Base-by-base conservation (phyloP, 202 grass and related monocot genomes). In the Eragrostis tef region DNA sequence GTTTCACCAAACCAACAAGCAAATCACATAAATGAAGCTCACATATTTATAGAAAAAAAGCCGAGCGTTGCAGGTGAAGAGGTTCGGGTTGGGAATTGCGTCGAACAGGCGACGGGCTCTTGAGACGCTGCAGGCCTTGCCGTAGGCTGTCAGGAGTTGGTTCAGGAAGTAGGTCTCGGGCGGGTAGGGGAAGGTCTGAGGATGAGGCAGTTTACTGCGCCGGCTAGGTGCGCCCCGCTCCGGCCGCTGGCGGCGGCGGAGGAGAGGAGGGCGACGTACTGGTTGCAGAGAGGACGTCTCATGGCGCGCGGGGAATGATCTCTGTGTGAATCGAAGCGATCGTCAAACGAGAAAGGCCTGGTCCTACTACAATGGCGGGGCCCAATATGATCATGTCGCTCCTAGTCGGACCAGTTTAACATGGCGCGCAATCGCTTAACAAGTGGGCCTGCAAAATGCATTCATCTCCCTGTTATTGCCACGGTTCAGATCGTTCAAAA, bases 21-120 rank as follows among this genome's bases (percentile, higher is more conserved):
- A 68, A 45, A 41, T 68, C n/a, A n/a, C 65, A 14, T 9, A 47
- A 46, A 70, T 11, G 0, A 42, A 70, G 2, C 67, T 47, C 5
- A 47, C 1, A 6, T 13, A 14, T 24, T 13, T 21, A 11, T 11
- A 25, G 13, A 47, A 46, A 27, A 86, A 9, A 21, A 61, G 25
- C 6, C 79, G 73, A 6, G 75, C 50, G 45, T 93, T 90, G 83
- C 50, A 76, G n/a, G 86, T 84, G 85, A 82, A 85, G 77, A 88
- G 50, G 68, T 88, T 88, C 0, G 50, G 85, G 0, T 85, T 22
- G 14, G 78, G 78, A 60, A 85, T 84, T 81, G 52, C 29, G 65
- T 90, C 89, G 85, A 90, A 90, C 77, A 91, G 27, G 10, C 67
- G 63, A 78, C 85, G 81, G 2, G 85, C 81, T 45, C 44, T 84